Base-by-base conservation (phyloP, 257 asterid genomes). In the Striga asiatica region DNA sequence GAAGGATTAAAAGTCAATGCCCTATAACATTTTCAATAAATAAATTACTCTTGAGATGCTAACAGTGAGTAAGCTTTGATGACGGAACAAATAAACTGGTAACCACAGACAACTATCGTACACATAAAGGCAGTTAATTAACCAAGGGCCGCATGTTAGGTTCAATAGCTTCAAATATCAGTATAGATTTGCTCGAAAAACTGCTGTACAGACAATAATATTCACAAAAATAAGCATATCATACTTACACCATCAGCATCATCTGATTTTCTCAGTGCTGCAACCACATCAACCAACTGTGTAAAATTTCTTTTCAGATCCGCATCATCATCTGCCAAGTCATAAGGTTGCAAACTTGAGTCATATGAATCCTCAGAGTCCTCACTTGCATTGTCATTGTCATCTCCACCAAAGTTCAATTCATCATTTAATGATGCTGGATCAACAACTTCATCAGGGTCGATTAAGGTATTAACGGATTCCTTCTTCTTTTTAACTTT, bases 371-470 rank as follows among this genome's bases (percentile, higher is more conserved):
- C 50, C 57, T 78, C 89, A n/a, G 94, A 84, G 68, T 74, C 78
- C 51, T 92, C 94, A 61, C 88, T 80, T 41, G 63, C 83, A 72
- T 58, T 52, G 69, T 74, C 96, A 58, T 74, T 75, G 32, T 75
- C 83, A 58, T 73, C 84, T 32, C 72, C 85, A 56, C 73, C 71
- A 28, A 77, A 58, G 56, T 50, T 54, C 57, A 66, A 53, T 67
- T 75, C 80, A 20, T 54, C 41, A 66, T 57, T 71, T 52, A 87
- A 74, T 42, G 62, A 66, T 67, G 83, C 93, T 7, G 93, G 95
- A 77, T 92, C 94, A 65, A 88, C 71, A 67, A 87, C 75, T 72
- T 91, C 95, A 68, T 91, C 95, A 1, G 97, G 98, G 74, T 91
- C 94, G 55, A 77, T 66, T 53, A 79, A 64, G 65, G 65, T 67